phyloP scores from a whole-genome alignment of 1,139 yeast species.

The Lodderomyces elongisporus region DNA sequence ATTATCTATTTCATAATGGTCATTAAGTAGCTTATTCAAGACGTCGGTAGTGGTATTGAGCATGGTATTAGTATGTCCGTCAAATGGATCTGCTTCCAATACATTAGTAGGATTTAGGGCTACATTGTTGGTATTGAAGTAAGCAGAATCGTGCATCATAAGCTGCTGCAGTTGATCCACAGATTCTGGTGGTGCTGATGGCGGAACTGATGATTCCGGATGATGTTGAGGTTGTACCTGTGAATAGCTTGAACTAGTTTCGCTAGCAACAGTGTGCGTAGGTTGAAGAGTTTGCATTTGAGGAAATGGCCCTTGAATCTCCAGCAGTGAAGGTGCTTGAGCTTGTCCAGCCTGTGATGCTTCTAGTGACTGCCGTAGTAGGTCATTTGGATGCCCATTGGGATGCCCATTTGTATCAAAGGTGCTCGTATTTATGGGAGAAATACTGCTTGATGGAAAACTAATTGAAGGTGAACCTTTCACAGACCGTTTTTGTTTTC shows the following conservation, averaged over 20 bases:
- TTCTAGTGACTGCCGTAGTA: no score
- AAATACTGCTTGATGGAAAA: neutral
- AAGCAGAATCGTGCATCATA: neutral
- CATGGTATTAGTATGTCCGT: conserved; percentile 17
- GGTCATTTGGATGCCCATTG: neutral
- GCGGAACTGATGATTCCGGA: neutral
- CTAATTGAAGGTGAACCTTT: neutral
- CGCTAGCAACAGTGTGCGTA: no score
- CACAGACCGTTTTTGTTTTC: neutral
- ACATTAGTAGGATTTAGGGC: conserved; percentile 4
- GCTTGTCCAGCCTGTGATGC: no score
- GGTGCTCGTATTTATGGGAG: neutral
- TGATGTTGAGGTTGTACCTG: no score
- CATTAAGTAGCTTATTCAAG: conserved; percentile 23
- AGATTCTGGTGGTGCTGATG: conserved; percentile 23
- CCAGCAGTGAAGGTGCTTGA: no score
- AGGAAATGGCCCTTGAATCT: neutral
- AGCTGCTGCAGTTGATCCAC: no score
- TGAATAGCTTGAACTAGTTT: no score
- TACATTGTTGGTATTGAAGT: neutral
- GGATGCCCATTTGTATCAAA: no score
- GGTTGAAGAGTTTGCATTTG: neutral
- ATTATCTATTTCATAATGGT: conserved; percentile 9
- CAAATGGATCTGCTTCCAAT: conserved; percentile 6
- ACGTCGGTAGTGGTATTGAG: conserved; percentile 39